These are phyloP conservation scores for Ligustrum vulgare DNA, from an alignment of 257 asterid species.

Conservation along the genomic window DNA sequence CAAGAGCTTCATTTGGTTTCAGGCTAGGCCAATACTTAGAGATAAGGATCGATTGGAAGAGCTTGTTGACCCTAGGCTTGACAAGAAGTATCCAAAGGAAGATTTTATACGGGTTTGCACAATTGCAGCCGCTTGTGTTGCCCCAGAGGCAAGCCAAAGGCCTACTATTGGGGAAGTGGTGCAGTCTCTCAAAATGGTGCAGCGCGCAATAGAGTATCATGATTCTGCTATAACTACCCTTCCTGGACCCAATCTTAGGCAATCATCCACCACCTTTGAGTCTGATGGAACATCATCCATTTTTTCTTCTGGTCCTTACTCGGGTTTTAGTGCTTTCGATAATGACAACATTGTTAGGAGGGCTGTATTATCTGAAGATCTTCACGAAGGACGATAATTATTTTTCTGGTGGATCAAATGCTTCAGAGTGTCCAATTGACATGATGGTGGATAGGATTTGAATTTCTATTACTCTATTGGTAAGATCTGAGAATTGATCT, in stretches of 20 bases:
- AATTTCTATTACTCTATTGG: slow-evolving; percentile 7
- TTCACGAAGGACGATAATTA: slow-evolving; percentile 81
- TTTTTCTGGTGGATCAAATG: slow-evolving; percentile 11
- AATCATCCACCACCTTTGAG: slow-evolving; percentile 84
- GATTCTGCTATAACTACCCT: slow-evolving; percentile 49
- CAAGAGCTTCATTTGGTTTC: slow-evolving; percentile 30
- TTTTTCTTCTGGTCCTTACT: slow-evolving; percentile 91
- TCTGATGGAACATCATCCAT: slow-evolving; percentile 91
- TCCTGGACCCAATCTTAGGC: slow-evolving; percentile 69
- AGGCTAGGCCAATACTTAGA: slow-evolving; percentile 88
- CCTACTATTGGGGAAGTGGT: slow-evolving; percentile 99
- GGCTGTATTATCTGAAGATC: slow-evolving; percentile 86
- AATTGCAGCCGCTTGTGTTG: slow-evolving; percentile 96
- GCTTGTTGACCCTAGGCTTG: slow-evolving; percentile 78
- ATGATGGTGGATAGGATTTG: slow-evolving; percentile 1
- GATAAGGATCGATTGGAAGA: slow-evolving; percentile 88
- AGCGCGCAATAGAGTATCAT: slow-evolving; percentile 66
- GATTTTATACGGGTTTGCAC: slow-evolving; percentile 88
- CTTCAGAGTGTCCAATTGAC: slow-evolving; percentile 1
- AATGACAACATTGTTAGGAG: slow-evolving; percentile 63
- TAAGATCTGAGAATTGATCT: slow-evolving; percentile 12
- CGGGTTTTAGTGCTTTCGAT: slow-evolving; percentile 72
- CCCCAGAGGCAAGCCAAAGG: slow-evolving; percentile 83
- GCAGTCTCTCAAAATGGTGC: slow-evolving; percentile 97
- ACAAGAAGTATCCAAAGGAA: slow-evolving; percentile 78